A percentile compares a stretch with the other conserved stretches of the same genome.
phyloP scores from a whole-genome alignment of 2,329 filamentous ascomycete genomes.

The Dactylonectria estremocensis region DNA sequence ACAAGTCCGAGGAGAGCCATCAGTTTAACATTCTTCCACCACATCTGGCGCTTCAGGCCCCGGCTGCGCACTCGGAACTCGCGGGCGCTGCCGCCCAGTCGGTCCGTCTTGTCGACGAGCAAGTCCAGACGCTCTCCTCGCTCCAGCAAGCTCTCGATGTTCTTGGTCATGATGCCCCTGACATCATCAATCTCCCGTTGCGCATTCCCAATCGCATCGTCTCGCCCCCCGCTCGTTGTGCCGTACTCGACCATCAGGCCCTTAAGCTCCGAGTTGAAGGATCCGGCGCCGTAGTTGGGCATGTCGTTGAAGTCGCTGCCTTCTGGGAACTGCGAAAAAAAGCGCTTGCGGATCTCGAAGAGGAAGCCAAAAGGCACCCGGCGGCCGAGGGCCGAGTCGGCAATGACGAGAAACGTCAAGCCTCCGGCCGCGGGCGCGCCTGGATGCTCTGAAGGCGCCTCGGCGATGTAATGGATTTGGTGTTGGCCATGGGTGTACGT shows the following conservation, averaged over 20 bases:
- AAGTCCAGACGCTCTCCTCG: slow-evolving; percentile 94
- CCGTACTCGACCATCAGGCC: slow-evolving; percentile 87
- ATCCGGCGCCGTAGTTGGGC: slow-evolving; percentile 90
- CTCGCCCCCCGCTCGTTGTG: slow-evolving; percentile 79
- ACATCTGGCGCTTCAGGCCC: slow-evolving; percentile 93
- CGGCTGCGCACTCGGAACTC: slow-evolving; percentile 93
- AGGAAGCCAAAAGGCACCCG: slow-evolving; percentile 95
- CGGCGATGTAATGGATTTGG: slow-evolving; percentile 96
- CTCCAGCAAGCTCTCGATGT: slow-evolving; percentile 92
- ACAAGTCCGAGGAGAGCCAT: slow-evolving; percentile 86
- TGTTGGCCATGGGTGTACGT: slow-evolving; percentile 94
- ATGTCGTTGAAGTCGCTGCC: slow-evolving; percentile 82
- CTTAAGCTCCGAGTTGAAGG: slow-evolving; percentile 87
- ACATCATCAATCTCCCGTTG: slow-evolving; percentile 94
- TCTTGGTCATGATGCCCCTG: slow-evolving; percentile 93
- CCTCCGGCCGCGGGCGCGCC: slow-evolving; percentile 77
- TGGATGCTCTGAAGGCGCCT: slow-evolving; percentile 79
- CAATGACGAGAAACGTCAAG: slow-evolving; percentile 92
- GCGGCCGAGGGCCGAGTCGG: slow-evolving; percentile 84
- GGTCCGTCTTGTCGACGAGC: slow-evolving; percentile 96
- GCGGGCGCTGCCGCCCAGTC: slow-evolving; percentile 87
- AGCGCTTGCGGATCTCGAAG: slow-evolving; percentile 90
- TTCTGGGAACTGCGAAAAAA: slow-evolving; percentile 78
- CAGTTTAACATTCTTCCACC: slow-evolving; percentile 99
- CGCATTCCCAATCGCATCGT: slow-evolving; percentile 87